These are phyloP conservation scores for Dichotomocladium elegans DNA, from an alignment of 371 early-diverging fungal genomes.

Conservation along the genomic window DNA sequence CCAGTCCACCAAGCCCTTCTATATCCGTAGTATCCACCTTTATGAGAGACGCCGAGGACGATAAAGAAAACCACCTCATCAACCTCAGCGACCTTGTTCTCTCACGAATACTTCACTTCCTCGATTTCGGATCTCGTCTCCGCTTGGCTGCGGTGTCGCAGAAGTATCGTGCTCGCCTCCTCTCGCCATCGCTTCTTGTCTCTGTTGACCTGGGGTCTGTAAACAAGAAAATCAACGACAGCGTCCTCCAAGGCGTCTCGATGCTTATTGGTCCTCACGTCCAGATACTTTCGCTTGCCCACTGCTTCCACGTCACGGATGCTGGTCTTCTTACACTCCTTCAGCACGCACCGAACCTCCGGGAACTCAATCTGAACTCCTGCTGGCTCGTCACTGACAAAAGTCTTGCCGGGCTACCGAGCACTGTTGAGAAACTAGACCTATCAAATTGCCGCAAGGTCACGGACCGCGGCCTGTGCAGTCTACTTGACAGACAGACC, in stretches of 20 bases:
- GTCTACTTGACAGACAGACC: constrained; percentile 27
- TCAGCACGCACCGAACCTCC: constrained; percentile 32
- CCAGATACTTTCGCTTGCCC: constrained; percentile 22
- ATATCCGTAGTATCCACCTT: constrained; percentile 1
- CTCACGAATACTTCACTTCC: constrained; percentile 11
- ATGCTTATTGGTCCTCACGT: constrained; percentile 16
- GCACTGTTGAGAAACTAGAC: constrained; percentile 40
- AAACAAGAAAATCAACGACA: constrained; percentile 46
- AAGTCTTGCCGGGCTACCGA: constrained; percentile 30
- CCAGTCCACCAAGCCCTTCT: neutral
- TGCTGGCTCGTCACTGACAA: constrained; percentile 80
- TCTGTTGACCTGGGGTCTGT: constrained; percentile 35
- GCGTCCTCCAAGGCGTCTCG: constrained; percentile 5
- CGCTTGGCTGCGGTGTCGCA: constrained; percentile 17
- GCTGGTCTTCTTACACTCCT: constrained; percentile 35
- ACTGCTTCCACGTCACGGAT: constrained; percentile 54
- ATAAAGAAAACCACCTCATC: too few species aligned
- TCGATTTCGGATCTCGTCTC: constrained; percentile 27
- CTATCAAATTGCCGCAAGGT: constrained; percentile 80
- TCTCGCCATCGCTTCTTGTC: neutral
- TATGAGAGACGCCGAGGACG: too few species aligned
- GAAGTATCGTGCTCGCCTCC: neutral
- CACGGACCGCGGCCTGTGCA: constrained; percentile 60
- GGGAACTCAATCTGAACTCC: constrained; percentile 58
- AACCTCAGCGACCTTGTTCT: constrained; percentile 19